Base-by-base conservation (phyloP, 495 filamentous ascomycete genomes). In the Aspergillus wentii region DNA sequence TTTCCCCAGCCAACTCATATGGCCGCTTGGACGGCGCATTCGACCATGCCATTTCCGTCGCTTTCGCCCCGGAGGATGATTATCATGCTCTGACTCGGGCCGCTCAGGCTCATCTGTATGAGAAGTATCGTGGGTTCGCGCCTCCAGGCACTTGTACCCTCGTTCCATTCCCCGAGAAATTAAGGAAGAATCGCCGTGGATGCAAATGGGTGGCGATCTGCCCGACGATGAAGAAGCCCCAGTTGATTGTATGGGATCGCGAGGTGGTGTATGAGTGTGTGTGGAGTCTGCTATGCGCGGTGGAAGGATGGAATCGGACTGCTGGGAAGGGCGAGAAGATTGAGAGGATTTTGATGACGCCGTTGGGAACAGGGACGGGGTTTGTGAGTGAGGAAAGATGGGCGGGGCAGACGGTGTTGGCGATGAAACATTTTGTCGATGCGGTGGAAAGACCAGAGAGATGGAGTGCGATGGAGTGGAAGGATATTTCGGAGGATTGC, bases 191-290 rank as follows among this genome's bases (percentile, higher is more conserved):
- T 31, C 6, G 5, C 4, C 64, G 61, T 48, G 54, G 49, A 4
- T 68, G 64, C 45, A 49, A 43, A 23, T 72, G 64, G 53, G 41
- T 76, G 11, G 69, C 62, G 6, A 39, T 76, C 13, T 76, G 72
- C 51, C 72, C 72, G 20, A 75, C 71, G 7, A 76, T 75, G 71
- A 46, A 64, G 17, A 47, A 61, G 11, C 71, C 70, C 0, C 23
- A 46, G 3, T 27, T 53, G 35, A 66, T 57, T 15, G 28, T 13
- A 13, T 76, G 72, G 71, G 66, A 76, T 43, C 63, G 66, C 2
- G 73, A 75, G 51, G 55, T 76, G n/a, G 65, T 74, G 14, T 75
- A 71, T 40, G 63, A 75, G 48, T 71, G 73, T 54, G 47, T 69
- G 1, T 75, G 73, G 73, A 67, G 65, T 45, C 40, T 76, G 44